phyloP scores from a whole-genome alignment of 345 rosid genomes.

The Geranium brycei region DNA sequence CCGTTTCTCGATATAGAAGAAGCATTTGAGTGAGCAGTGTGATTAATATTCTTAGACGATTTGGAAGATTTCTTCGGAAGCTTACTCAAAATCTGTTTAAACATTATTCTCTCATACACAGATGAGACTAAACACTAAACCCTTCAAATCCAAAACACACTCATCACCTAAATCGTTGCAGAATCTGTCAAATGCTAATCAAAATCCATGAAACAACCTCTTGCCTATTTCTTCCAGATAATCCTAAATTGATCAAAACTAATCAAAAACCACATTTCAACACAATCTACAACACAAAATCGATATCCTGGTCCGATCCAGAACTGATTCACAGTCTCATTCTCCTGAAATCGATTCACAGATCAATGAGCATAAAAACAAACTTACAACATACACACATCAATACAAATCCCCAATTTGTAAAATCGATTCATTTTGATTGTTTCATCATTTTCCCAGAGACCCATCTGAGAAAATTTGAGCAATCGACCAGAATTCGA shows the following conservation, averaged over 20 bases:
- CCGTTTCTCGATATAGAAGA: slow-evolving; percentile 30
- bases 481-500: slow-evolving; percentile 11
- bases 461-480: slow-evolving; percentile 13
- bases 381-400: slow-evolving; percentile 12
- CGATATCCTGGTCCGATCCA: not conserved
- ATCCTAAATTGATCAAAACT: not conserved
- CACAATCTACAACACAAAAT: not conserved
- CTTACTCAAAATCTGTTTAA: slow-evolving; percentile 70
- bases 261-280: slow-evolving; percentile 5
- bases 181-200: slow-evolving; percentile 9
- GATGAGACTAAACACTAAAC: slow-evolving; percentile 5
- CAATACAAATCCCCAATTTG: slow-evolving; percentile 12
- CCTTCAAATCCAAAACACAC: slow-evolving; percentile 11
- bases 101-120: slow-evolving; percentile 30
- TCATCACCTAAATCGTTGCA: slow-evolving; percentile 6
- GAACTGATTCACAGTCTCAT: not conserved
- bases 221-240: slow-evolving; percentile 7
- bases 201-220: slow-evolving; percentile 9
- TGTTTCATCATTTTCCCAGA: slow-evolving; percentile 4
- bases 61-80: slow-evolving; percentile 78
- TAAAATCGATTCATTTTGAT: not conserved
- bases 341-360: not conserved
- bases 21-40: slow-evolving; percentile 20
- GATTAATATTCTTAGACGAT: slow-evolving; percentile 37
- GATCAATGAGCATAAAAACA: slow-evolving; percentile 4